Base-by-base conservation (phyloP, 768 basidiomycete species). In the Kwoniella europaea region DNA sequence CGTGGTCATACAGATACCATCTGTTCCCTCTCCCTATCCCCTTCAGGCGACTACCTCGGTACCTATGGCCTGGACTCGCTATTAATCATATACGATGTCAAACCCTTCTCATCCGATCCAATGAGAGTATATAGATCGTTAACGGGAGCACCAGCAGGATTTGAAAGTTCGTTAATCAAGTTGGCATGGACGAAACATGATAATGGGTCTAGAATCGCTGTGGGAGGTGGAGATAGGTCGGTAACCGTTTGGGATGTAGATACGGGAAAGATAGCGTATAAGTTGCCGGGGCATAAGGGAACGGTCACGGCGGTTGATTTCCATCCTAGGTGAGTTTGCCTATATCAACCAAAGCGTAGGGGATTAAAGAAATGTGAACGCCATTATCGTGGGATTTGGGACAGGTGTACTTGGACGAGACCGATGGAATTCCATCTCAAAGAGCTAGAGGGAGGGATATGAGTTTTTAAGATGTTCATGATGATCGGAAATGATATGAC, bases 271-370 rank as follows among this genome's bases (percentile, higher is more conserved):
- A 74, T 84, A 12, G 46, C 79, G 71, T 84, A 84, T 69, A 83
- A 83, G 67, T 87, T 98, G 67, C 93, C 96, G 50, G 96, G 96
- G 15, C 96, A 99, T 83, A 97, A 93, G 83, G 95, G 96, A 12
- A 95, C 95, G 0, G 94, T 98, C 15, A 94, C 93, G 1, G 86
- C 91, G n/a, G 93, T 94, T 0, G 97, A 96, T 76, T 97, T 96
- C 86, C 94, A 96, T 82, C 94, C 96, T 10, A 93, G 90, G 94
- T 96, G 83, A 74, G 94, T 86, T 61, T 16, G 24, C 24, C 24
- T 24, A 24, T 24, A 24, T 24, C 24, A 24, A 24, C 24, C 24
- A 24, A 24, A 24, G 24, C 24, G 24, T 24, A 24, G 24, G 24
- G 24, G 24, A 24, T 24, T 24, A 24, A 24, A 24, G 24, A 24